Base-by-base conservation (phyloP, 106 monocot species). In the Ottelia alismoides region DNA sequence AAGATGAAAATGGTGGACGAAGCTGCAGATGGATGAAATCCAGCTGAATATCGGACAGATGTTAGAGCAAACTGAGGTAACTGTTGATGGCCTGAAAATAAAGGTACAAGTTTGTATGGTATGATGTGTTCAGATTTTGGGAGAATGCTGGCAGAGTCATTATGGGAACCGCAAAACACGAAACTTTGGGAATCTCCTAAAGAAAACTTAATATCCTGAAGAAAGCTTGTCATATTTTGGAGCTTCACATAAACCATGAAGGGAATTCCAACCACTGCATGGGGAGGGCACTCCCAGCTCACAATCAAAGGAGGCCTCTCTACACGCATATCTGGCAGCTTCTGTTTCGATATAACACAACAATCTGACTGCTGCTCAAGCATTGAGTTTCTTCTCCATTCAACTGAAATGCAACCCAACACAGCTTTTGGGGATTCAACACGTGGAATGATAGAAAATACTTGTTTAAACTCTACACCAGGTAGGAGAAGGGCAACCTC, bases 121-220 rank as follows among this genome's bases (percentile, higher is more conserved):
- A 89, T 68, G 7, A 73, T 25, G 31, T 73, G 78, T 62, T 90
- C 98, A 0, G 82, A 69, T 47, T 75, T 77, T 12, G 98, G 98
- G 24, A 99, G 57, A 61, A 99, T 65, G 22, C 48, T 86, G 22
- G 53, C 55, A 16, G 70, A 26, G 63, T 72, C 69, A 63, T 61
- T 75, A 49, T 99, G 90, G 25, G 79, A 78, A 23, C 98, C 98
- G 32, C 70, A 67, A 27, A 90, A 90, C n/a, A 99, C 85, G 46
- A 99, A 99, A 44, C 76, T 76, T 51, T 90, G 90, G 25, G 79
- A 90, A 55, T 99, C 98, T 0, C 77, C 85, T 27, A 86, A 49
- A 2, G 74, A 72, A 56, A 83, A 86, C 60, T 86, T 99, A 27
- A 99, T 78, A 44, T 99, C 98, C 73, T 99, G 98, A 51, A 99